Evolutionary conservation across 495 filamentous ascomycete species (phyloP).

Genomic region (Aspergillus bertholletiae): DNA sequence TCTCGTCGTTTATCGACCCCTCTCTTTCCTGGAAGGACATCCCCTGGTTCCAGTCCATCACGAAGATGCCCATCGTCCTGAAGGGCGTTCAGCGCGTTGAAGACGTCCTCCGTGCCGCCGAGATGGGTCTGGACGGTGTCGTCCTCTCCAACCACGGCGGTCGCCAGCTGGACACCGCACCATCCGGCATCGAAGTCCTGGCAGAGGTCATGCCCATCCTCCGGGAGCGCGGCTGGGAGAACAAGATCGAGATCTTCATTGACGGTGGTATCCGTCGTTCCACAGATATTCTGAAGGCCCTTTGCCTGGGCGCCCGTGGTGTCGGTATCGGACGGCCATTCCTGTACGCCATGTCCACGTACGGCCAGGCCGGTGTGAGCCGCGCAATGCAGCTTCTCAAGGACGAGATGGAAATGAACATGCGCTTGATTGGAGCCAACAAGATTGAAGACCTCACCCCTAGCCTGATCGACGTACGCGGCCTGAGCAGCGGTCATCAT

Average conservation of each 20-base stretch:
- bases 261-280: conserved; percentile 88
- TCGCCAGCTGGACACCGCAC: conserved; percentile 90
- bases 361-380: conserved; percentile 83
- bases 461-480: conserved; percentile 71
- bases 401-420: conserved; percentile 99
- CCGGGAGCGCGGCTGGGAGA: conserved; percentile 73
- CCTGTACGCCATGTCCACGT: conserved; percentile 92
- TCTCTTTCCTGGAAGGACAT: conserved; percentile 88
- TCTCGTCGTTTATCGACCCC: conserved; percentile 95
- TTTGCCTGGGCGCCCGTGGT: conserved; percentile 88
- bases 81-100: conserved; percentile 97
- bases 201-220: conserved; percentile 96
- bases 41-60: conserved; percentile 89
- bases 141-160: conserved; percentile 97
- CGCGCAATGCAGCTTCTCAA: conserved; percentile 92
- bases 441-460: conserved; percentile 74
- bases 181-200: conserved; percentile 87
- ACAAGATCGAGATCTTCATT: conserved; percentile 84
- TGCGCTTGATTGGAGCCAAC: conserved; percentile 83
- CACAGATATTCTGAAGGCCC: conserved; percentile 93
- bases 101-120: conserved; percentile 83
- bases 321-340: conserved; percentile 95
- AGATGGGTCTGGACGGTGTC: conserved; percentile 82
- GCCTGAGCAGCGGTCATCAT: conserved; percentile 62
- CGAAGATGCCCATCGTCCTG: conserved; percentile 93